Base-by-base conservation (phyloP, 176 grass and related monocot genomes). In the Hsuehochloa calcarea region DNA sequence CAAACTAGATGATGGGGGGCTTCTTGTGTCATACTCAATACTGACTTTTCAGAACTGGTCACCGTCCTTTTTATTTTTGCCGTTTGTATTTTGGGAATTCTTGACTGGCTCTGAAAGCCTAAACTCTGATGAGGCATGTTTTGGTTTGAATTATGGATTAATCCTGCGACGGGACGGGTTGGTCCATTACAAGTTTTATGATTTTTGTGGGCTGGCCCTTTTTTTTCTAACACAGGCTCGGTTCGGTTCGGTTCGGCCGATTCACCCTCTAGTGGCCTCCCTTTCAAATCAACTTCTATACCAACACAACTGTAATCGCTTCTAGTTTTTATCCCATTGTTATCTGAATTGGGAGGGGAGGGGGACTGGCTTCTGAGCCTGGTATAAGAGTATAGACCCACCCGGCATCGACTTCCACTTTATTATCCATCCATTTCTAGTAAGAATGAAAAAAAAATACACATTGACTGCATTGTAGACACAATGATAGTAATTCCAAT, bases 1-100 rank as follows among this genome's bases (percentile, higher is more conserved):
- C 74, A 31, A 82, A 79, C 78, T 39, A 72, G 78, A 77, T 44
- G 88, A 66, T 27, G 44, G 72, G 72, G 22, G 11, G 65, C 22
- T 59, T 25, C 72, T 39, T 23, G 25, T 39, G 65, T 20, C 45
- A 55, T 69, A 71, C 14, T 45, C 43, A 12, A 12, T 45, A 46
- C 11, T 20, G 19, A 50, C 10, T 34, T 70, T 38, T 58, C 37
- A 70, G 49, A 20, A 7, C 29, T 59, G 23, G 7, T 10, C 43
- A 17, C 39, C 56, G 45, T 82, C 38, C n/a, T 43, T 6, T 6
- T 31, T 31, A 22, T 31, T 11, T 61, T 27, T 27, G 4, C 13
- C 59, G 1, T 62, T 27, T 49, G 50, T 49, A 72, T 29, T 46
- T 49, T 17, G 44, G 23, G 13, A 50, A 50, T 19, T 72, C 25